phyloP scores from a whole-genome alignment of 2,329 filamentous ascomycete genomes.

The Neonectria faginata region DNA sequence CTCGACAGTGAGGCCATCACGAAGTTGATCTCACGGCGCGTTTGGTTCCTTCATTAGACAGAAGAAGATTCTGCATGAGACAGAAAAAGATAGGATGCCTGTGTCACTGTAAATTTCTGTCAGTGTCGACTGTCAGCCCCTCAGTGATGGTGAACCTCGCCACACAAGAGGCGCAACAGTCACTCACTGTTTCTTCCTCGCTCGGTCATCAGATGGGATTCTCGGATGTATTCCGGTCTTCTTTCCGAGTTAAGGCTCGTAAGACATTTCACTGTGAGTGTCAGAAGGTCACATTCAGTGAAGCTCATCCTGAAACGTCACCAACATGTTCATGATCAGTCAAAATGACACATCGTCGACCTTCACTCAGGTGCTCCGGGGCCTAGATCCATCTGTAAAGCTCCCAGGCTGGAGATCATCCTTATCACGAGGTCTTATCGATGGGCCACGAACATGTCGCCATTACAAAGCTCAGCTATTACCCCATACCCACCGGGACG shows the following conservation, averaged over 20 bases:
- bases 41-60: neutral
- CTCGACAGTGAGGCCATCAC: neutral
- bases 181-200: neutral
- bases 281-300: neutral
- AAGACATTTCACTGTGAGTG: no score
- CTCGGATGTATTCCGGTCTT: no score
- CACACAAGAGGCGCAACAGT: no score
- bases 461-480: slow-evolving; percentile 17
- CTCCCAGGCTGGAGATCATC: neutral
- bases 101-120: neutral
- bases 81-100: neutral
- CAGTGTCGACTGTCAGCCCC: neutral
- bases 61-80: neutral
- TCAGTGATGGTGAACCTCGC: neutral
- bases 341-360: neutral
- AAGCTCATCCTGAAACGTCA: neutral
- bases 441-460: slow-evolving; percentile 24
- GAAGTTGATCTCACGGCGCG: neutral
- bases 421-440: neutral
- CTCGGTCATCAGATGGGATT: no score
- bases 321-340: neutral
- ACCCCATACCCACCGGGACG: slow-evolving; percentile 31
- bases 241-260: neutral
- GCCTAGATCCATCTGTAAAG: neutral
- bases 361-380: neutral